phyloP scores from a whole-genome alignment of 2,329 filamentous ascomycete species.

The Claviceps purpurea region DNA sequence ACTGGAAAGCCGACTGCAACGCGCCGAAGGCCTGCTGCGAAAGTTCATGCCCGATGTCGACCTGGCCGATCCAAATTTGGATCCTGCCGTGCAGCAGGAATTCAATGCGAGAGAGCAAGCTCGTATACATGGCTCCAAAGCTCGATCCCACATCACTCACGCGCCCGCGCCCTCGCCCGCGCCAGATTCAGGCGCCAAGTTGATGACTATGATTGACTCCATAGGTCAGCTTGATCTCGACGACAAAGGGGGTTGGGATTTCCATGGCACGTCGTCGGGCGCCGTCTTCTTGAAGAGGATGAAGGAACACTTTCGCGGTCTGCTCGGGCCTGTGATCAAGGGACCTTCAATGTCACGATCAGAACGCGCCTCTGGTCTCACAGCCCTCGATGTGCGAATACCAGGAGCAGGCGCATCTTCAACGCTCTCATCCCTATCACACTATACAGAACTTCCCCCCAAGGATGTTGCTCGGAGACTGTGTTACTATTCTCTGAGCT shows the following conservation, averaged over 20 bases:
- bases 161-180: slow-evolving; percentile 5
- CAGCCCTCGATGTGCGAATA: slow-evolving; percentile 56
- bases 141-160: slow-evolving; percentile 21
- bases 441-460: slow-evolving; percentile 55
- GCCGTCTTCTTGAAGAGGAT: slow-evolving; percentile 78
- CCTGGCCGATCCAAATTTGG: slow-evolving; percentile 71
- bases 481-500: slow-evolving; percentile 42
- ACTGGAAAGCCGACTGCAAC: slow-evolving; percentile 68
- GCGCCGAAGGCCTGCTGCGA: slow-evolving; percentile 66
- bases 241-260: slow-evolving; percentile 86
- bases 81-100: slow-evolving; percentile 62
- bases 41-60: slow-evolving; percentile 75
- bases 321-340: slow-evolving; percentile 52
- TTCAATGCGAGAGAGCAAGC: slow-evolving; percentile 41
- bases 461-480: slow-evolving; percentile 40
- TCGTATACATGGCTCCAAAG: slow-evolving; percentile 30
- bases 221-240: slow-evolving; percentile 85
- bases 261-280: slow-evolving; percentile 85
- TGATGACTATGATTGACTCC: slow-evolving; percentile 90
- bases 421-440: slow-evolving; percentile 36
- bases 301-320: slow-evolving; percentile 71
- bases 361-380: slow-evolving; percentile 34
- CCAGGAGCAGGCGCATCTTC: slow-evolving; percentile 45
- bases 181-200: slow-evolving; percentile 43
- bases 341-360: slow-evolving; percentile 43